Evolutionary conservation across 2,329 filamentous ascomycete species (phyloP).

Genomic region (Hymenoscyphus linearis): DNA sequence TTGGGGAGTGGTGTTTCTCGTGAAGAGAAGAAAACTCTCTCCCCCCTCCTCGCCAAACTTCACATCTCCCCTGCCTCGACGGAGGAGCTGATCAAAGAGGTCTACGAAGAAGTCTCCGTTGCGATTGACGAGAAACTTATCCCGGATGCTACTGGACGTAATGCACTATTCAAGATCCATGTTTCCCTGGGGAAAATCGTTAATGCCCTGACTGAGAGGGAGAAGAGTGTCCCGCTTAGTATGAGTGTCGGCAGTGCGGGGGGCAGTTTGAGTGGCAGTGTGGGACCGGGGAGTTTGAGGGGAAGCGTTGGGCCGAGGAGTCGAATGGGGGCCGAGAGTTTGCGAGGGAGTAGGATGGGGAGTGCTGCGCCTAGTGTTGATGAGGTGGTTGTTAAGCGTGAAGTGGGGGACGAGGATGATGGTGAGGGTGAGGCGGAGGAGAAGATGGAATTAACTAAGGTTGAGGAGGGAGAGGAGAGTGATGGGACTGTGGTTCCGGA

Average conservation of each 20-base stretch:
- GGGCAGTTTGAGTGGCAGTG: neutral
- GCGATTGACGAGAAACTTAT: slow-evolving; percentile 59
- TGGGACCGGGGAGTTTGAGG: neutral
- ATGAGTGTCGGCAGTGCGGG: too few species aligned
- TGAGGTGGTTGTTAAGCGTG: slow-evolving; percentile 34
- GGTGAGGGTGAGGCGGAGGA: slow-evolving; percentile 17
- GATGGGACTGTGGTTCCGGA: slow-evolving; percentile 19
- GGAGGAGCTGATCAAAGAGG: slow-evolving; percentile 50
- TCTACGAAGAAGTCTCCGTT: slow-evolving; percentile 53
- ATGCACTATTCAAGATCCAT: slow-evolving; percentile 64
- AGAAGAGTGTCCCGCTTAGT: slow-evolving; percentile 25
- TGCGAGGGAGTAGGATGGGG: slow-evolving; percentile 23
- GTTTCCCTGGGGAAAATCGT: slow-evolving; percentile 63
- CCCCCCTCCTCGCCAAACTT: slow-evolving; percentile 75
- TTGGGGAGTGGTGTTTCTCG: slow-evolving; percentile 61
- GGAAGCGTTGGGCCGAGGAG: neutral
- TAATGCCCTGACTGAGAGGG: slow-evolving; percentile 48
- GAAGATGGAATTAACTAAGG: slow-evolving; percentile 40
- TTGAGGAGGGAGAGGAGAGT: slow-evolving; percentile 34
- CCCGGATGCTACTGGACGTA: slow-evolving; percentile 55
- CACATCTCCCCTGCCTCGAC: slow-evolving; percentile 66
- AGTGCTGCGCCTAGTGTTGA: slow-evolving; percentile 31
- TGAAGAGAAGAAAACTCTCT: slow-evolving; percentile 80
- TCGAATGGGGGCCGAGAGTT: slow-evolving; percentile 29
- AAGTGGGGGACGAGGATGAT: slow-evolving; percentile 28